phyloP scores from a whole-genome alignment of 495 filamentous ascomycete species.

The Filosporella fistucella region DNA sequence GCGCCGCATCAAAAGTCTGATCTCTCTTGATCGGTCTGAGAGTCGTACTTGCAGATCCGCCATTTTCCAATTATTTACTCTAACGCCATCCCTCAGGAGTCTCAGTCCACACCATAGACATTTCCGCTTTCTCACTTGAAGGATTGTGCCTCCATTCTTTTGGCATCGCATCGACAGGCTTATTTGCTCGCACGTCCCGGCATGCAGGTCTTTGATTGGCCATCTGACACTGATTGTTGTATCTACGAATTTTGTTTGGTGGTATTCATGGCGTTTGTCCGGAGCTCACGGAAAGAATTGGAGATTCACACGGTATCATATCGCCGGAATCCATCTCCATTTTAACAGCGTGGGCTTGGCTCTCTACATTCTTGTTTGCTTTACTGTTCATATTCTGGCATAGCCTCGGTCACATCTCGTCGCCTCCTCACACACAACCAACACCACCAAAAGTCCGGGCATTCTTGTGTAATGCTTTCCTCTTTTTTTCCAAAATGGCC shows the following conservation, averaged over 20 bases:
- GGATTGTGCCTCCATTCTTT: too few species aligned
- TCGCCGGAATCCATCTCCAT: slow-evolving; percentile 12
- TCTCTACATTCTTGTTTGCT: slow-evolving; percentile 14
- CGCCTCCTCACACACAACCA: slow-evolving; percentile 1
- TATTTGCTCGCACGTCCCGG: too few species aligned
- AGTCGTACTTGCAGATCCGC: too few species aligned
- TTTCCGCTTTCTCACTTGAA: too few species aligned
- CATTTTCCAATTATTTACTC: too few species aligned
- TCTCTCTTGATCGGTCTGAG: slow-evolving; percentile 8
- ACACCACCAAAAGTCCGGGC: slow-evolving; percentile 20
- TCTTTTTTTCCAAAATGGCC: slow-evolving; percentile 15
- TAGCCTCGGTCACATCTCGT: slow-evolving; percentile 17
- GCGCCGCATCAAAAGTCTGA: slow-evolving; percentile 18
- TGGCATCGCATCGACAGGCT: too few species aligned
- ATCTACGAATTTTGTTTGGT: slow-evolving; percentile 27
- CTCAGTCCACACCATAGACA: too few species aligned
- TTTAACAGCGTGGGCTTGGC: slow-evolving; percentile 19
- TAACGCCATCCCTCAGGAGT: too few species aligned
- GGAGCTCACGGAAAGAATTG: slow-evolving; percentile 22
- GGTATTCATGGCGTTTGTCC: slow-evolving; percentile 22
- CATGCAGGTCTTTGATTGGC: too few species aligned
- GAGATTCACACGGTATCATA: slow-evolving; percentile 18
- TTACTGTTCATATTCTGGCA: slow-evolving; percentile 26
- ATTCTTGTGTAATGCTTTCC: slow-evolving; percentile 13
- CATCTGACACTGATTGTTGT: slow-evolving; percentile 21